A percentile compares a stretch with the other conserved stretches of the same genome.
phyloP scores from a whole-genome alignment of 352 stramenopile genomes.

The Globisporangium canariense region DNA sequence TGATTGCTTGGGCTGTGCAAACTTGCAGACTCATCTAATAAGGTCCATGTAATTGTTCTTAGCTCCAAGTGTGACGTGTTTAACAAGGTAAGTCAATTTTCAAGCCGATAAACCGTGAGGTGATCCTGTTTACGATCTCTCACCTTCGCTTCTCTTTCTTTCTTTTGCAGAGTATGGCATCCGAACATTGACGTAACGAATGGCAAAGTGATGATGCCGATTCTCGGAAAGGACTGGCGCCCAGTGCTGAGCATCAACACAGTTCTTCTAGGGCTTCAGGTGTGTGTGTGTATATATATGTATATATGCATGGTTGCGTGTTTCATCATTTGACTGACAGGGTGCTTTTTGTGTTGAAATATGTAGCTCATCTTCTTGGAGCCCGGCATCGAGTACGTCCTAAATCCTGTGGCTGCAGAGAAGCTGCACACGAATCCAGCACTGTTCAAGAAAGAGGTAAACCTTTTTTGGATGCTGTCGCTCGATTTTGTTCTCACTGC shows the following conservation, averaged over 20 bases:
- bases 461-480: background rate
- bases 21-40: background rate
- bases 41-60: background rate
- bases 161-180: conserved; percentile 67
- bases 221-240: conserved; percentile 81
- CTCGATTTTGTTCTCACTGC: background rate
- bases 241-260: conserved; percentile 86
- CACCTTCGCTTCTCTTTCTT: conserved; percentile 11
- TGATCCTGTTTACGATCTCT: conserved; percentile 1
- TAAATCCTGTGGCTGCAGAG: conserved; percentile 54
- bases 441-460: conserved; percentile 44
- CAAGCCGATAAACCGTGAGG: too few relatives aligned
- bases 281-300: conserved; percentile 22
- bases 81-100: conserved; percentile 45
- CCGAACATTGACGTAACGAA: conserved; percentile 75
- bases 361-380: conserved; percentile 78
- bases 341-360: background rate
- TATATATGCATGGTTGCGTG: background rate
- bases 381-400: conserved; percentile 60
- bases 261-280: conserved; percentile 79
- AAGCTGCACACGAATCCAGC: conserved; percentile 45
- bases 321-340: background rate
- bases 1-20: background rate
- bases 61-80: conserved; percentile 71
- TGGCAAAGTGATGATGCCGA: conserved; percentile 84